phyloP scores from a whole-genome alignment of 257 asterid genomes.

The Osmanthus fragrans region DNA sequence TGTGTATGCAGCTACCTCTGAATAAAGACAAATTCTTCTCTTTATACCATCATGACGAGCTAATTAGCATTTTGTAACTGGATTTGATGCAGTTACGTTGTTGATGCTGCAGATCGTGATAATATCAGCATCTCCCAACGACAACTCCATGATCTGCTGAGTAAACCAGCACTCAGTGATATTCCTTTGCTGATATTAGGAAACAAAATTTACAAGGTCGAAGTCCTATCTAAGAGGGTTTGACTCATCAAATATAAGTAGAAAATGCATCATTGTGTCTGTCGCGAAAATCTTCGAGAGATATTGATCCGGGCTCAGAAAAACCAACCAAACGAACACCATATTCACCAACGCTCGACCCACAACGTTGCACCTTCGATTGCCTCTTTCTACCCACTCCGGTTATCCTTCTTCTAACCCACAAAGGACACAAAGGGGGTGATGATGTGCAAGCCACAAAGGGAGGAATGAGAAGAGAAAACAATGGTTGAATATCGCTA shows the following conservation, averaged over 20 bases:
- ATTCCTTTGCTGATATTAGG: constrained; percentile 90
- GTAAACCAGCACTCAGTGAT: constrained; percentile 79
- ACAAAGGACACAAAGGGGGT: too few species aligned
- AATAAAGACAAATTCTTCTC: constrained; percentile 8
- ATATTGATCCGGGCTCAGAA: too few species aligned
- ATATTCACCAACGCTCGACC: too few species aligned
- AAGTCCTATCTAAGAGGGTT: constrained; percentile 68
- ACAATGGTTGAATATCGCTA: too few species aligned
- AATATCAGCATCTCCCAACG: constrained; percentile 71
- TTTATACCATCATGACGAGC: not conserved
- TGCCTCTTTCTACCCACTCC: too few species aligned
- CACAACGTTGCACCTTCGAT: too few species aligned
- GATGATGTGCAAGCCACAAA: too few species aligned
- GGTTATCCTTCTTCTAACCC: too few species aligned
- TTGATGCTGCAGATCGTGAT: constrained; percentile 91
- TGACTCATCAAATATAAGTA: constrained; percentile 85
- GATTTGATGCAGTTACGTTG: constrained; percentile 68
- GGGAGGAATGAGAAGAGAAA: too few species aligned
- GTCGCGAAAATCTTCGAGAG: too few species aligned
- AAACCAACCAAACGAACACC: too few species aligned
- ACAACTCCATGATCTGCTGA: constrained; percentile 83
- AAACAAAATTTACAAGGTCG: constrained; percentile 82
- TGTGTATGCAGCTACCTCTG: constrained; percentile 49
- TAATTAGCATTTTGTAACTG: constrained; percentile 1
- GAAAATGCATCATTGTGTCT: not conserved